Conservation (phyloP, 371 early-diverging fungal genomes). For the Chytridiales sp. region DNA sequence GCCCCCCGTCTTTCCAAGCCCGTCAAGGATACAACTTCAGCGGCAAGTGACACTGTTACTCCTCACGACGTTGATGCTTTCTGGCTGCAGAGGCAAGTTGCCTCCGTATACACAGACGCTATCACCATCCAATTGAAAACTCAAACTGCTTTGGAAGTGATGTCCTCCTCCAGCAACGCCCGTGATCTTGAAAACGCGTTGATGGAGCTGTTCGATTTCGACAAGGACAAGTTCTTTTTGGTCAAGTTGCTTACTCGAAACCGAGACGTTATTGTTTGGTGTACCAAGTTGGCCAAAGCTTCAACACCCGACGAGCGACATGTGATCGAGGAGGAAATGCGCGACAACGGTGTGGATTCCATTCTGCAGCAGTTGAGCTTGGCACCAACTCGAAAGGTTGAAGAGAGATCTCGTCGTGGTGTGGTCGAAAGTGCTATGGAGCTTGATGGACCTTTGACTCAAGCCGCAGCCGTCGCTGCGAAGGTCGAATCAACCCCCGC, state of each 20-base stretch:
- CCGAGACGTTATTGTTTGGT: slow-evolving; percentile 88
- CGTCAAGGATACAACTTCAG: slow-evolving; percentile 13
- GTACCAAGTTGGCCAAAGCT: slow-evolving; percentile 81
- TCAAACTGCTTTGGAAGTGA: slow-evolving; percentile 66
- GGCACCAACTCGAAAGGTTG: slow-evolving; percentile 41
- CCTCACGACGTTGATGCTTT: slow-evolving; percentile 93
- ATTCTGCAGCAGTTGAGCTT: slow-evolving; percentile 66
- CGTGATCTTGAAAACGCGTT: slow-evolving; percentile 94
- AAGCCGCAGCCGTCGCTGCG: slow-evolving; percentile 25
- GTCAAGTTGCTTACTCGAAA: slow-evolving; percentile 85
- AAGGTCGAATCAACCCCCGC: slow-evolving; percentile 17
- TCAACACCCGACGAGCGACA: slow-evolving; percentile 51
- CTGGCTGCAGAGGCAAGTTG: slow-evolving; percentile 92
- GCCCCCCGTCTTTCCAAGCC: not conserved
- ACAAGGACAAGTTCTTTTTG: slow-evolving; percentile 90
- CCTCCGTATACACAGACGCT: slow-evolving; percentile 79
- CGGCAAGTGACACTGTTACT: slow-evolving; percentile 19
- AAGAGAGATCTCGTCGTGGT: slow-evolving; percentile 57
- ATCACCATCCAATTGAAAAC: slow-evolving; percentile 87
- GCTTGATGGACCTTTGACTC: slow-evolving; percentile 41
- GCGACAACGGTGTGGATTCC: slow-evolving; percentile 61
- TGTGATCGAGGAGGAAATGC: slow-evolving; percentile 68
- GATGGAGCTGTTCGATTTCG: slow-evolving; percentile 89
- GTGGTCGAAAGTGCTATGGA: slow-evolving; percentile 72
- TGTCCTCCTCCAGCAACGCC: slow-evolving; percentile 63